These are phyloP conservation scores for Hansenula sp. DNA, from an alignment of 1,139 yeast genomes.

Conservation along the genomic window DNA sequence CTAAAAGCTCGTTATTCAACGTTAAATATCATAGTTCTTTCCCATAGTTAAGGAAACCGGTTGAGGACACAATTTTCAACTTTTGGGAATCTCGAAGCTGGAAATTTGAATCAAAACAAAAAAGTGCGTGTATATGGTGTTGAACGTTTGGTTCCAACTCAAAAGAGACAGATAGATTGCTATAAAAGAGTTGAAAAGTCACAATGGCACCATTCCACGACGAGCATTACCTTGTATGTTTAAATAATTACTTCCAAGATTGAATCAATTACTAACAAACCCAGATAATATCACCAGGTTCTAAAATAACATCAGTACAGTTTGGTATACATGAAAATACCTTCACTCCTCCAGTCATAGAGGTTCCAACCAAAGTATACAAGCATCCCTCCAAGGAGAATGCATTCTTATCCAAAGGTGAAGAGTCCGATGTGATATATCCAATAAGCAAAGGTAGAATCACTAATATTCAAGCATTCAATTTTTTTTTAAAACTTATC, in stretches of 20 bases:
- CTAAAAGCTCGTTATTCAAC: too few relatives aligned
- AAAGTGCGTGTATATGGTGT: neutral
- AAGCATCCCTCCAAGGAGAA: slow-evolving; percentile 40
- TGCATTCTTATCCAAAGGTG: slow-evolving; percentile 34
- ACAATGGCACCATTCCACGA: slow-evolving; percentile 44
- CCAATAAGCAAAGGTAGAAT: slow-evolving; percentile 68
- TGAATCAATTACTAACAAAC: neutral
- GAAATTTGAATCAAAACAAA: slow-evolving; percentile 1
- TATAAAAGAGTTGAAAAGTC: neutral
- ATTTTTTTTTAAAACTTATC: slow-evolving; percentile 58
- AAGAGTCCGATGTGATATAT: slow-evolving; percentile 40
- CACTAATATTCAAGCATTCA: slow-evolving; percentile 64
- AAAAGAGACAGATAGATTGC: neutral
- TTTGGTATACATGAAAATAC: slow-evolving; percentile 74
- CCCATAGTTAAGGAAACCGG: neutral
- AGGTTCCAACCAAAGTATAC: slow-evolving; percentile 74
- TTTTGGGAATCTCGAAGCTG: neutral
- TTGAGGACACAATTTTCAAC: neutral
- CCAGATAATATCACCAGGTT: slow-evolving; percentile 76
- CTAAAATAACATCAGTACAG: slow-evolving; percentile 66
- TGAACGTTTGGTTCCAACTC: neutral
- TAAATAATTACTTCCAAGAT: too few relatives aligned
- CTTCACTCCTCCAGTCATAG: slow-evolving; percentile 69
- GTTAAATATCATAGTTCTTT: too few relatives aligned
- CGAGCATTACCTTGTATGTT: slow-evolving; percentile 33